Conservation (phyloP, 2,329 filamentous ascomycete species). For the Lizonia empirigonia region DNA sequence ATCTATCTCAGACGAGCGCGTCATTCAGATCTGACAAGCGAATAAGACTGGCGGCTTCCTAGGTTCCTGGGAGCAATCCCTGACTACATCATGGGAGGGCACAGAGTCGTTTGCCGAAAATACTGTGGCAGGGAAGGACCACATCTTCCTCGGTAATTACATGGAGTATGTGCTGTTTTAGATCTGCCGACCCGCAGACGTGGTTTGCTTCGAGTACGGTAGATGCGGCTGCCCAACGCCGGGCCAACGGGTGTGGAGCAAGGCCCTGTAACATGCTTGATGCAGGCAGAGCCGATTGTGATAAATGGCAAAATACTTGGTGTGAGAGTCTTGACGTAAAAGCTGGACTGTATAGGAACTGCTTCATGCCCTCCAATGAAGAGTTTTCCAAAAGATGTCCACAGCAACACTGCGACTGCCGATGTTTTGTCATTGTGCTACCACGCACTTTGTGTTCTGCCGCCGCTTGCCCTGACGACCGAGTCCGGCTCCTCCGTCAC, state of each 20-base stretch:
- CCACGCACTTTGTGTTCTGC: neutral
- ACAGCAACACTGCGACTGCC: neutral
- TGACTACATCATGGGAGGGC: conserved; percentile 17
- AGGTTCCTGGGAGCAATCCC: conserved; percentile 11
- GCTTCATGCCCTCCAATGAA: neutral
- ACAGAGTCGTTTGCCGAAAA: conserved; percentile 18
- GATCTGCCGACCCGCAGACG: conserved; percentile 6
- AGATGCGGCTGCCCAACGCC: conserved; percentile 7
- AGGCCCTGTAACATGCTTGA: conserved; percentile 12
- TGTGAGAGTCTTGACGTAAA: neutral
- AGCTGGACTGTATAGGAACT: neutral
- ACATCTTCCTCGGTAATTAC: conserved; percentile 16
- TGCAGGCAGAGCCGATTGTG: conserved; percentile 14
- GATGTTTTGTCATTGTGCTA: neutral
- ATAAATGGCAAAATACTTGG: conserved; percentile 5
- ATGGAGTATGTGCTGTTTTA: conserved; percentile 13
- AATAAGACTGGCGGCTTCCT: conserved; percentile 12
- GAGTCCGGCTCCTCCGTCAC: conserved; percentile 18
- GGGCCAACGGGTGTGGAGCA: conserved; percentile 18
- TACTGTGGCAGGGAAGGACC: conserved; percentile 4
- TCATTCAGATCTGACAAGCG: conserved; percentile 19
- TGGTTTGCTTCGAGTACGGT: conserved; percentile 9
- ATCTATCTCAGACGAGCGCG: conserved; percentile 17
- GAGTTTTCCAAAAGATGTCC: neutral
- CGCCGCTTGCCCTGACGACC: neutral